These are phyloP conservation scores for Fagus crenata DNA, from an alignment of 306 rosid species.

Conservation along the genomic window DNA sequence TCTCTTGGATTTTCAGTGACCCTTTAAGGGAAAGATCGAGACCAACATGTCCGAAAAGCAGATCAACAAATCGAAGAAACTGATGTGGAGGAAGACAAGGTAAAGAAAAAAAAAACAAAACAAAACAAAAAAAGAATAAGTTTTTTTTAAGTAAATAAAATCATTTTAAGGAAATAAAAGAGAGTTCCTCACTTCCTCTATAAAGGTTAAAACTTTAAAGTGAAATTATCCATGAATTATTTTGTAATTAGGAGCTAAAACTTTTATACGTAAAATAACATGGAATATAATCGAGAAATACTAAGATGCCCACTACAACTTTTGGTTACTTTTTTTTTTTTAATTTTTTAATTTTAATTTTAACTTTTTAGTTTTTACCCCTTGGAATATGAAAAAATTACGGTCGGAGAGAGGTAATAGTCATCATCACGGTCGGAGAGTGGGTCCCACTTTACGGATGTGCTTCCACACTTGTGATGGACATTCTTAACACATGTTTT, in stretches of 20 bases:
- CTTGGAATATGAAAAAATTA: slow-evolving; percentile 26
- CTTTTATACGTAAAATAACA: slow-evolving; percentile 29
- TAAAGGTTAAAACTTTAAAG: background rate
- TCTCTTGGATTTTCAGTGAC: slow-evolving; percentile 36
- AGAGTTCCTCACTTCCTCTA: background rate
- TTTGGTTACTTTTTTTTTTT: background rate
- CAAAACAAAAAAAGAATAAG: background rate
- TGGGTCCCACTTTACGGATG: slow-evolving; percentile 46
- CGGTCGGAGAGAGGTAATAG: slow-evolving; percentile 26
- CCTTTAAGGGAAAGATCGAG: slow-evolving; percentile 64
- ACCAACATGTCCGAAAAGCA: slow-evolving; percentile 61
- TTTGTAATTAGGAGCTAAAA: slow-evolving; percentile 7
- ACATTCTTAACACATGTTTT: slow-evolving; percentile 52
- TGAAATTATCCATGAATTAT: slow-evolving; percentile 7
- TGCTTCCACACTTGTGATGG: slow-evolving; percentile 42
- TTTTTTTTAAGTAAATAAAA: background rate
- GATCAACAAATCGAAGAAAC: slow-evolving; percentile 92
- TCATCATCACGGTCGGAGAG: slow-evolving; percentile 47
- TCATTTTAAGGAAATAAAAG: background rate
- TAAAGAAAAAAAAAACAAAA: slow-evolving; percentile 39
- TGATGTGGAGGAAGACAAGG: slow-evolving; percentile 63
- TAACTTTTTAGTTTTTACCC: slow-evolving; percentile 21
- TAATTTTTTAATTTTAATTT: too few relatives aligned
- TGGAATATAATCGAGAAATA: slow-evolving; percentile 28
- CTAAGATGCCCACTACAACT: background rate